Evolutionary conservation across 2,329 filamentous ascomycete species (phyloP).

Genomic region (Madurella fahalii): DNA sequence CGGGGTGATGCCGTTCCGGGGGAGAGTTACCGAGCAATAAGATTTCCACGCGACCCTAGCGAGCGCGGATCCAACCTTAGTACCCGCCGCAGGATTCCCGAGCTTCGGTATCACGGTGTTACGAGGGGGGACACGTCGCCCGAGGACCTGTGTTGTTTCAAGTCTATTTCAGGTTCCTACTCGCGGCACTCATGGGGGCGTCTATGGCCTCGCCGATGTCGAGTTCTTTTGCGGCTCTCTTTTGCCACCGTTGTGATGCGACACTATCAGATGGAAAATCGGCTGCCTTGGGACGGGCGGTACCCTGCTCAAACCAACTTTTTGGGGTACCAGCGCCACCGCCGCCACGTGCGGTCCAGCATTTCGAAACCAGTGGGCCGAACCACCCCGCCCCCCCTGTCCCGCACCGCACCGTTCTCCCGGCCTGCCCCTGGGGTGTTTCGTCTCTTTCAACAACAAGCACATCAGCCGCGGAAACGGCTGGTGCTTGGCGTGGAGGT

Average conservation of each 20-base stretch:
- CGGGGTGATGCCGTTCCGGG: conserved; percentile 1
- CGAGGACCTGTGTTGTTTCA: conserved; percentile 4
- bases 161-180: conserved; percentile 5
- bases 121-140: not conserved
- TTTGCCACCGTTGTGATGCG: conserved; percentile 1
- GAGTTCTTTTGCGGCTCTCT: conserved; percentile 1
- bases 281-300: not conserved
- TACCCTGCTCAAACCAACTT: too few species aligned
- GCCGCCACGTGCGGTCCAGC: conserved; percentile 17
- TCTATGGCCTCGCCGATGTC: not conserved
- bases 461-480: not conserved
- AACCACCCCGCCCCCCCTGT: not conserved
- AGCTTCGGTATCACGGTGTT: conserved; percentile 1
- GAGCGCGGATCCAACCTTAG: conserved; percentile 7
- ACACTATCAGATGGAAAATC: not conserved
- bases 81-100: conserved; percentile 1
- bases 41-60: not conserved
- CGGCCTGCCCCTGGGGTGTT: not conserved
- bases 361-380: conserved; percentile 7
- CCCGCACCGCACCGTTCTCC: not conserved
- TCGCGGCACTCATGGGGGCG: too few species aligned
- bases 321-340: conserved; percentile 3
- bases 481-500: not conserved
- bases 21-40: conserved; percentile 4
- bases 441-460: not conserved